Conservation (phyloP, 2,329 filamentous ascomycete species). For the Beauveria varroae region DNA sequence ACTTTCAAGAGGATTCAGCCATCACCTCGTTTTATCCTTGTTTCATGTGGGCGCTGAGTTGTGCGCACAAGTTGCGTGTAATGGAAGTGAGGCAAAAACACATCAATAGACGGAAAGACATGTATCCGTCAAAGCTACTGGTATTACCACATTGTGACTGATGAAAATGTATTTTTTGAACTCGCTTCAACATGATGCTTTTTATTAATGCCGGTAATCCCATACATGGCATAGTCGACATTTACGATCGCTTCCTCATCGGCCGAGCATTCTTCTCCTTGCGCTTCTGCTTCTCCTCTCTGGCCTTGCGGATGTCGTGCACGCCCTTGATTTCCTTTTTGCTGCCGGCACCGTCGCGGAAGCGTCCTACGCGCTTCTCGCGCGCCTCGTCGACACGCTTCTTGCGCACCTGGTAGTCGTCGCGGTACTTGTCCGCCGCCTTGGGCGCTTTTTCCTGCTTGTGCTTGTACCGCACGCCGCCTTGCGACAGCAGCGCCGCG, state of each 20-base stretch:
- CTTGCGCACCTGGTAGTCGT: conserved; percentile 86
- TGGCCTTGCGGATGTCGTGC: conserved; percentile 77
- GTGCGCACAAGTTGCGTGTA: neutral
- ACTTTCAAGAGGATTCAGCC: neutral
- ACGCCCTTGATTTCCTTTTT: conserved; percentile 70
- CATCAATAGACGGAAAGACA: neutral
- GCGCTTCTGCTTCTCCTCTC: conserved; percentile 67
- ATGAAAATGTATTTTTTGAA: neutral
- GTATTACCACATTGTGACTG: neutral
- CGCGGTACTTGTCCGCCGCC: conserved; percentile 83
- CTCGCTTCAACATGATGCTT: neutral
- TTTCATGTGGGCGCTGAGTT: neutral
- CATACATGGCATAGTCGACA: neutral
- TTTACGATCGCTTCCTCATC: conserved; percentile 41
- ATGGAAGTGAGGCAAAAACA: neutral
- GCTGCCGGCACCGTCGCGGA: conserved; percentile 65
- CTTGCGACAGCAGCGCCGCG: conserved; percentile 8
- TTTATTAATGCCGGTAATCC: neutral
- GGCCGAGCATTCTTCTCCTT: conserved; percentile 86
- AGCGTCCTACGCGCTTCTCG: conserved; percentile 72
- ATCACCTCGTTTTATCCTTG: neutral
- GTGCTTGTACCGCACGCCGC: conserved; percentile 63
- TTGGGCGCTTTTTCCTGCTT: conserved; percentile 84
- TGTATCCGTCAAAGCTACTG: neutral
- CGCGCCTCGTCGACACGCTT: conserved; percentile 81